phyloP scores from a whole-genome alignment of 2,329 filamentous ascomycete genomes.

The Cytospora chrysosperma region DNA sequence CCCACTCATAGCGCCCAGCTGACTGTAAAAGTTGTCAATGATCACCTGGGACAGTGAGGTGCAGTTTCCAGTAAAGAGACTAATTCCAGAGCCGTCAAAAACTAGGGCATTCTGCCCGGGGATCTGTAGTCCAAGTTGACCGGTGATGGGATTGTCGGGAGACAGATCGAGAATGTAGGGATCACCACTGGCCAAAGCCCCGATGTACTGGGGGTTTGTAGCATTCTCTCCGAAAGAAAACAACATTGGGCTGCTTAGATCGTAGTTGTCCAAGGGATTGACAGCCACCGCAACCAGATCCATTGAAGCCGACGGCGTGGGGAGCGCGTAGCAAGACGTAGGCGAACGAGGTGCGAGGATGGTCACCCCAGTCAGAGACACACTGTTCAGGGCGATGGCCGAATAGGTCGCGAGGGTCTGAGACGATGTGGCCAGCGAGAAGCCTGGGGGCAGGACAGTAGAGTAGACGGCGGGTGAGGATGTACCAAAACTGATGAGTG shows the following conservation, averaged over 20 bases:
- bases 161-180: conserved; percentile 27
- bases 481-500: conserved; percentile 23
- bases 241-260: conserved; percentile 24
- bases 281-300: conserved; percentile 26
- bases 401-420: conserved; percentile 15
- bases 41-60: conserved; percentile 24
- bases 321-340: conserved; percentile 28
- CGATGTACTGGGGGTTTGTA: conserved; percentile 29
- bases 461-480: conserved; percentile 20
- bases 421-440: conserved; percentile 17
- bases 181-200: conserved; percentile 25
- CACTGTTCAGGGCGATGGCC: conserved; percentile 17
- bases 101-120: conserved; percentile 26
- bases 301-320: conserved; percentile 25
- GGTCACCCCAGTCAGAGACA: conserved; percentile 26
- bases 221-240: conserved; percentile 29
- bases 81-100: conserved; percentile 28
- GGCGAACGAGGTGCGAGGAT: conserved; percentile 28
- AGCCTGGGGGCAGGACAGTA: conserved; percentile 9
- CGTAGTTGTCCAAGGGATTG: conserved; percentile 15
- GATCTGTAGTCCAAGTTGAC: conserved; percentile 24
- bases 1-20: conserved; percentile 23
- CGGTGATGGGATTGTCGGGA: conserved; percentile 23
- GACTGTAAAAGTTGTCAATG: conserved; percentile 27
- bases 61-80: conserved; percentile 27